Conservation (phyloP, 1,139 yeast species). For the Yamadazyma trypodendri region DNA sequence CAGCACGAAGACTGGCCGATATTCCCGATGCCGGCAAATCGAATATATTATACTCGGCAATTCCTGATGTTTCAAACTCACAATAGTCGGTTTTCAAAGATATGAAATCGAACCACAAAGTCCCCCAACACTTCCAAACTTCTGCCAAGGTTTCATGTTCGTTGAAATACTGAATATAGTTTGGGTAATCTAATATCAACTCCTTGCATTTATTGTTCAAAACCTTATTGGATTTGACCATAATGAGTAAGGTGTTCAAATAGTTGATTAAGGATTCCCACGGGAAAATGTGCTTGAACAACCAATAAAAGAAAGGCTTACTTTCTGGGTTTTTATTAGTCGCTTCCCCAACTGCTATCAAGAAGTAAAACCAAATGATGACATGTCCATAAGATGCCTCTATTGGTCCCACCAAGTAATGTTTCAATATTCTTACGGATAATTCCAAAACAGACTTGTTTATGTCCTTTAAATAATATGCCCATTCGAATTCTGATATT, state of each 20-base stretch:
- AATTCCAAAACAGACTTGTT: constrained; percentile 67
- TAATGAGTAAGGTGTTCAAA: constrained; percentile 50
- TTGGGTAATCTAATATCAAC: constrained; percentile 29
- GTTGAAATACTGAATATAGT: constrained; percentile 43
- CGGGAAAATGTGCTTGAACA: constrained; percentile 58
- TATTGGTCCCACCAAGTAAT: constrained; percentile 67
- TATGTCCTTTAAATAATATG: constrained; percentile 49
- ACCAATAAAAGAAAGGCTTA: constrained; percentile 50
- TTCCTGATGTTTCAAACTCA: constrained; percentile 56
- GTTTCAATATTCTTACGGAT: constrained; percentile 61
- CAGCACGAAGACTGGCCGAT: constrained; percentile 23
- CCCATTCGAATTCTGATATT: constrained; percentile 58
- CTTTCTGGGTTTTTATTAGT: constrained; percentile 46
- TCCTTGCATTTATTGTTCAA: constrained; percentile 27
- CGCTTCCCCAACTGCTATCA: constrained; percentile 64
- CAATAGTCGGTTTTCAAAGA: constrained; percentile 49
- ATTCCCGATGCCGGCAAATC: constrained; percentile 71
- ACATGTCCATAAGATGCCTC: constrained; percentile 70
- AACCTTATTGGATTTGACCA: constrained; percentile 27
- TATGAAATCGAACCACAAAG: constrained; percentile 71
- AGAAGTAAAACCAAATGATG: constrained; percentile 68
- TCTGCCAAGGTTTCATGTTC: constrained; percentile 65
- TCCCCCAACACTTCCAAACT: constrained; percentile 85
- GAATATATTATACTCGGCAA: constrained; percentile 51
- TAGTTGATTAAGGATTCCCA: constrained; percentile 65